Conservation (phyloP, 2,329 filamentous ascomycete genomes). For the Cercospora berteroae region DNA sequence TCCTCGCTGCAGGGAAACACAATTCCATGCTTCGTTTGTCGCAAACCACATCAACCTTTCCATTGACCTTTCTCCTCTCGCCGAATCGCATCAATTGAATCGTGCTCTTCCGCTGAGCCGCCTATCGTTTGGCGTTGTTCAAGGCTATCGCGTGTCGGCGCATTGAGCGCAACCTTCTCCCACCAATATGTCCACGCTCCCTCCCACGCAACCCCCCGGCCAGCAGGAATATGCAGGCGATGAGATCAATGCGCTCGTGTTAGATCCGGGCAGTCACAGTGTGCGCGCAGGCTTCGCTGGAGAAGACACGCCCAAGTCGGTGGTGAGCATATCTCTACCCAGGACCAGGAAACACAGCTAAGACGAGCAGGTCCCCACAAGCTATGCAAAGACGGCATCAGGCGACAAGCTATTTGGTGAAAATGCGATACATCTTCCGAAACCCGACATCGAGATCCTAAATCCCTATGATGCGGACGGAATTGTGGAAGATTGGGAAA, state of each 20-base stretch:
- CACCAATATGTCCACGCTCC: slow-evolving; percentile 28
- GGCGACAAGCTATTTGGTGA: slow-evolving; percentile 75
- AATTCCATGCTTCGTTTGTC: neutral
- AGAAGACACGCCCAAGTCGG: slow-evolving; percentile 93
- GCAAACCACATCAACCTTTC: neutral
- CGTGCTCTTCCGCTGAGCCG: neutral
- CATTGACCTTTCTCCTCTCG: neutral
- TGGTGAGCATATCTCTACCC: slow-evolving; percentile 50
- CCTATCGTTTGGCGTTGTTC: neutral
- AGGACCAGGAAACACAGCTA: neutral
- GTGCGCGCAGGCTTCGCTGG: slow-evolving; percentile 95
- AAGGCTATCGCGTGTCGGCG: neutral
- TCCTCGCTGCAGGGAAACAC: neutral
- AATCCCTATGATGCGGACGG: slow-evolving; percentile 91
- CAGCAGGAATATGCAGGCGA: slow-evolving; percentile 62
- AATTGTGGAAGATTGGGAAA: slow-evolving; percentile 95
- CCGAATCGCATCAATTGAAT: neutral
- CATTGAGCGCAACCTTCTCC: neutral
- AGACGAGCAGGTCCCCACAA: slow-evolving; percentile 58
- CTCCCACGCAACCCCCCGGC: slow-evolving; percentile 38
- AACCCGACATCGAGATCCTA: slow-evolving; percentile 73
- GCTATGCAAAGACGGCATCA: slow-evolving; percentile 67
- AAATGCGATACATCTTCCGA: slow-evolving; percentile 77
- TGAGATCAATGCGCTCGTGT: slow-evolving; percentile 93
- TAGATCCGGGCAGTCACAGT: slow-evolving; percentile 88